A percentile compares a stretch with the other conserved stretches of the same genome.
Evolutionary conservation across 768 basidiomycete species (phyloP).

Genomic region (Calocybe indica): DNA sequence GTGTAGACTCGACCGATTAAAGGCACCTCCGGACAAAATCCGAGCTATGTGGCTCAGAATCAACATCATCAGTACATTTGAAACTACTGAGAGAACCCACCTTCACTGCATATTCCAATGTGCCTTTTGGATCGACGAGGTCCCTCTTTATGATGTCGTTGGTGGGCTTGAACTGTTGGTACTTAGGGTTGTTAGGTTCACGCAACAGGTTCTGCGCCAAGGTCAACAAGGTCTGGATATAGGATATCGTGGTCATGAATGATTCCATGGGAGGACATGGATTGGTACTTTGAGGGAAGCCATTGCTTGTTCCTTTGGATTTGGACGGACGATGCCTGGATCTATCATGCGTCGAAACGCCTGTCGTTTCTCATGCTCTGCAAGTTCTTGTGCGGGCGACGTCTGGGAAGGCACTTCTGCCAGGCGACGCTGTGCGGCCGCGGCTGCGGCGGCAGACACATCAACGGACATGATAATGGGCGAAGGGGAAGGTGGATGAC

Average conservation of each 20-base stretch:
- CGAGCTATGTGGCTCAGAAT: conserved; percentile 41
- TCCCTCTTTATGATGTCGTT: conserved; percentile 61
- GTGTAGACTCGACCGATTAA: background rate
- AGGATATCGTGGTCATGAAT: conserved; percentile 1
- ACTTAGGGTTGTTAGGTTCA: conserved; percentile 71
- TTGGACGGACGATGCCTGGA: conserved; percentile 71
- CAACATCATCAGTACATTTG: conserved; percentile 7
- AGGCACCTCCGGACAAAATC: conserved; percentile 63
- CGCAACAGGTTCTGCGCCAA: conserved; percentile 70
- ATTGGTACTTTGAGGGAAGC: conserved; percentile 56
- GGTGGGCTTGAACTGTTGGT: conserved; percentile 68
- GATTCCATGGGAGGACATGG: background rate
- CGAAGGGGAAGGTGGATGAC: background rate
- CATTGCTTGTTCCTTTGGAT: conserved; percentile 53
- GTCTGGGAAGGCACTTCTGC: conserved; percentile 24
- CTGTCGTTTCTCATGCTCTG: conserved; percentile 64
- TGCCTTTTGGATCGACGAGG: conserved; percentile 66
- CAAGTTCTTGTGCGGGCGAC: conserved; percentile 31
- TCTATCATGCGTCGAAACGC: conserved; percentile 72
- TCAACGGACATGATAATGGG: conserved; percentile 22
- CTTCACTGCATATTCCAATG: conserved; percentile 75
- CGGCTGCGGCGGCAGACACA: conserved; percentile 23
- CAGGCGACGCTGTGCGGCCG: conserved; percentile 39
- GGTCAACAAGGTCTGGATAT: conserved; percentile 52
- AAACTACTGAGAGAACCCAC: conserved; percentile 35